phyloP scores from a whole-genome alignment of 192 early-diverging fungal genomes.

The Ramicandelaber brevisporus region DNA sequence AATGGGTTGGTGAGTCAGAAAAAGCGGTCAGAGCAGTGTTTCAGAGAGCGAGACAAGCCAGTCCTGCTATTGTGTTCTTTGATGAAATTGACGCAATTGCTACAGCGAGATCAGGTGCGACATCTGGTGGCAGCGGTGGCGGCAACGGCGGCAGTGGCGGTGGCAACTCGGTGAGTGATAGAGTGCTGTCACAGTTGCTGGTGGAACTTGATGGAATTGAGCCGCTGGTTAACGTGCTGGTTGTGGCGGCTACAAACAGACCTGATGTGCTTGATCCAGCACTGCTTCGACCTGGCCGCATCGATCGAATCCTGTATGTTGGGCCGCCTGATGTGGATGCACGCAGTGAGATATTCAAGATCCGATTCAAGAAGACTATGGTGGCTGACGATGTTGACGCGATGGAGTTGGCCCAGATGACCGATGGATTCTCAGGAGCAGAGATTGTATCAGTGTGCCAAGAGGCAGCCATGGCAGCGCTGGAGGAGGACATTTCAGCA shows the following conservation, averaged over 20 bases:
- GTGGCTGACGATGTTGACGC: conserved; percentile 38
- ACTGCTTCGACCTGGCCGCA: conserved; percentile 75
- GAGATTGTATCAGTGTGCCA: conserved; percentile 83
- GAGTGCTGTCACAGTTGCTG: conserved; percentile 84
- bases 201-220: conserved; percentile 93
- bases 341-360: conserved; percentile 51
- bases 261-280: conserved; percentile 90
- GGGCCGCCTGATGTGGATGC: conserved; percentile 59
- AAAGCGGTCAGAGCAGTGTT: conserved; percentile 91
- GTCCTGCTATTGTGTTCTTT: conserved; percentile 93
- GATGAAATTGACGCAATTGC: conserved; percentile 96
- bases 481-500: conserved; percentile 45
- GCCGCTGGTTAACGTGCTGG: conserved; percentile 79
- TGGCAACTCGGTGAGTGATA: conserved; percentile 67
- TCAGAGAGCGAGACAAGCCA: conserved; percentile 73
- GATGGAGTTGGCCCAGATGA: conserved; percentile 30
- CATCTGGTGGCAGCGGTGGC: too few relatives aligned
- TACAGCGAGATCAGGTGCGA: too few relatives aligned
- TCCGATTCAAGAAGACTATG: conserved; percentile 49
- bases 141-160: conserved; percentile 24
- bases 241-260: conserved; percentile 93
- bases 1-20: conserved; percentile 98
- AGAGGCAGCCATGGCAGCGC: conserved; percentile 75
- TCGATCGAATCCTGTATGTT: conserved; percentile 87
- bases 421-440: conserved; percentile 82